phyloP scores from a whole-genome alignment of 192 early-diverging fungal genomes.

The Backusella morwellensis region DNA sequence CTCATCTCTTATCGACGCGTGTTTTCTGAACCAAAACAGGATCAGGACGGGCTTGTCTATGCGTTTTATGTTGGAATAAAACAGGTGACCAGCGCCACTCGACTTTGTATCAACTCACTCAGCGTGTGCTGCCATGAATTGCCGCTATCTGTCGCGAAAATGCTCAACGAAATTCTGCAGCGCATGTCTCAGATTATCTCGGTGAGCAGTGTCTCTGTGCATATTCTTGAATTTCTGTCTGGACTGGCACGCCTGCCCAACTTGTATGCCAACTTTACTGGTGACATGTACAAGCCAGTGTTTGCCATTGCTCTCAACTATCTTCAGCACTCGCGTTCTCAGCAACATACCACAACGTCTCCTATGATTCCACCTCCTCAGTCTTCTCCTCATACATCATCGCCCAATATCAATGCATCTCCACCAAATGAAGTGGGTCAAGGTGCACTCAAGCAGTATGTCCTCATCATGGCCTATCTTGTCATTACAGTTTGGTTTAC shows the following conservation, averaged over 20 bases:
- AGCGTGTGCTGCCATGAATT: conserved; percentile 80
- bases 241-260: conserved; percentile 75
- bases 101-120: conserved; percentile 80
- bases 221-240: conserved; percentile 92
- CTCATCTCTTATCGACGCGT: conserved; percentile 68
- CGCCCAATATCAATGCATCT: conserved; percentile 9
- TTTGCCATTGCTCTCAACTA: conserved; percentile 93
- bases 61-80: conserved; percentile 76
- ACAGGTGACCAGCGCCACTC: conserved; percentile 65
- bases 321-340: conserved; percentile 60
- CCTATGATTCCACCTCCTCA: conserved; percentile 4
- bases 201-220: conserved; percentile 70
- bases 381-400: conserved; percentile 15
- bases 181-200: conserved; percentile 85
- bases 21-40: conserved; percentile 52
- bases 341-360: conserved; percentile 23
- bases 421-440: conserved; percentile 21
- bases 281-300: conserved; percentile 77
- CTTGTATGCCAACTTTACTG: conserved; percentile 78
- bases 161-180: conserved; percentile 64
- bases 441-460: conserved; percentile 72
- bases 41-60: conserved; percentile 68
- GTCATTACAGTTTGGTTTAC: conserved; percentile 90
- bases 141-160: conserved; percentile 72
- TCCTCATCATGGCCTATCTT: conserved; percentile 90